phyloP scores from a whole-genome alignment of 2,329 filamentous ascomycete genomes.

The Tolypocladium ovalisporum region DNA sequence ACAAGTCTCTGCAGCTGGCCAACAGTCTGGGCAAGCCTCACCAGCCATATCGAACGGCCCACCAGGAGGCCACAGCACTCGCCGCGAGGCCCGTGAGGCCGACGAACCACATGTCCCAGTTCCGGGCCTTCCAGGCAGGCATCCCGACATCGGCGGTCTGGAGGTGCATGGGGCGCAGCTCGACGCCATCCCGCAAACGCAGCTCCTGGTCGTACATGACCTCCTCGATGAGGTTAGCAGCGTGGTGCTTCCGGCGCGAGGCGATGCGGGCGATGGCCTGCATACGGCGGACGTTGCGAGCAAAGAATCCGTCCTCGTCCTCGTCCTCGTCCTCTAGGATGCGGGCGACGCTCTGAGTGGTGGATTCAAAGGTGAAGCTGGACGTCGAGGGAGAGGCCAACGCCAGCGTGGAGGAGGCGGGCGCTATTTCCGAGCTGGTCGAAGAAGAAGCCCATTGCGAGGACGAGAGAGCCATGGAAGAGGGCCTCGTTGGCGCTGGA shows the following conservation, averaged over 20 bases:
- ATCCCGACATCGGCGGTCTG: slow-evolving; percentile 32
- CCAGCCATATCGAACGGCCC: not conserved
- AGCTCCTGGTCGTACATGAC: slow-evolving; percentile 24
- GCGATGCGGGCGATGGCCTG: slow-evolving; percentile 25
- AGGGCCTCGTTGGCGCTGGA: slow-evolving; percentile 29
- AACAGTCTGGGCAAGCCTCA: not conserved
- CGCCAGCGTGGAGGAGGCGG: slow-evolving; percentile 22
- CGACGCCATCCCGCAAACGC: slow-evolving; percentile 7
- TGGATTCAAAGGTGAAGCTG: slow-evolving; percentile 15
- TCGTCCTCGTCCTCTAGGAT: slow-evolving; percentile 18
- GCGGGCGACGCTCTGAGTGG: not conserved
- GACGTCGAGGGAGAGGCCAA: slow-evolving; percentile 21
- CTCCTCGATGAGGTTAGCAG: slow-evolving; percentile 29
- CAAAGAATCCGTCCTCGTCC: slow-evolving; percentile 19
- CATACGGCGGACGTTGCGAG: slow-evolving; percentile 23
- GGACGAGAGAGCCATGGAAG: slow-evolving; percentile 25
- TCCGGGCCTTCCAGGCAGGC: slow-evolving; percentile 24
- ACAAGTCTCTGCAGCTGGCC: not conserved
- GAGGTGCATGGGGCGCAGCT: slow-evolving; percentile 22
- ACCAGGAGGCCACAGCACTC: not conserved
- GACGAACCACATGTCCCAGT: slow-evolving; percentile 22
- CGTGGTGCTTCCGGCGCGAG: slow-evolving; percentile 23
- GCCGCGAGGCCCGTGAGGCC: not conserved
- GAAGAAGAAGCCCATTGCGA: slow-evolving; percentile 26
- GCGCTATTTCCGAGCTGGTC: slow-evolving; percentile 29